A percentile compares a stretch with the other conserved stretches of the same genome.
These are phyloP conservation scores for Aspergillus cristatus DNA, from an alignment of 495 filamentous ascomycete genomes.

Conservation along the genomic window DNA sequence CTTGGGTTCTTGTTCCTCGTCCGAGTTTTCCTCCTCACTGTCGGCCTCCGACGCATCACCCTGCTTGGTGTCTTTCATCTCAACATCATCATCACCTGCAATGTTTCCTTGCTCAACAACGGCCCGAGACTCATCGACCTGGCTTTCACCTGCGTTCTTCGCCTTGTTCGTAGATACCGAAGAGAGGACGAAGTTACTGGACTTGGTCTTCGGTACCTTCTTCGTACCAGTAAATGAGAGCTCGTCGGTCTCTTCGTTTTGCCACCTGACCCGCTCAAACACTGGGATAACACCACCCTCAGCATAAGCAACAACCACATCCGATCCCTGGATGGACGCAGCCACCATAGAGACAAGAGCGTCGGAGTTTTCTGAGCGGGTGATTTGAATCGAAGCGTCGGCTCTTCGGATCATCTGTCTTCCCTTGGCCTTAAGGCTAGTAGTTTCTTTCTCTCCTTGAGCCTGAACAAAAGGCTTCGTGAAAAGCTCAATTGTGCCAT, in stretches of 20 bases:
- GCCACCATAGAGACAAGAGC: conserved; percentile 37
- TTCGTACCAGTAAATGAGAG: conserved; percentile 37
- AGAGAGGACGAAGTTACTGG: conserved; percentile 26
- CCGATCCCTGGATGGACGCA: conserved; percentile 37
- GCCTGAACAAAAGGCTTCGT: conserved; percentile 41
- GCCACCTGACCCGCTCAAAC: conserved; percentile 45
- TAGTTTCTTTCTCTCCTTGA: conserved; percentile 15
- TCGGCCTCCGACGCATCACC: conserved; percentile 27
- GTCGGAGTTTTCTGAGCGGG: conserved; percentile 35
- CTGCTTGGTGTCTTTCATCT: conserved; percentile 42
- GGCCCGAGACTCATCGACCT: conserved; percentile 66
- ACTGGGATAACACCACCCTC: conserved; percentile 48
- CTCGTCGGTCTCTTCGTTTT: conserved; percentile 38
- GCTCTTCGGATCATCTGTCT: conserved; percentile 43
- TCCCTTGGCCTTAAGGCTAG: conserved; percentile 35
- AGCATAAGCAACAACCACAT: conserved; percentile 42
- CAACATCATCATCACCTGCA: conserved; percentile 36
- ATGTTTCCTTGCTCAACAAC: conserved; percentile 46
- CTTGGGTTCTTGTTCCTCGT: conserved; percentile 32
- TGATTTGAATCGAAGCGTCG: conserved; percentile 40
- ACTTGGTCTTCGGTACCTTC: conserved; percentile 39
- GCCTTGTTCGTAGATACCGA: conserved; percentile 46
- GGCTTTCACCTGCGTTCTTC: conserved; percentile 48
- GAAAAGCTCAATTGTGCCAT: conserved; percentile 50
- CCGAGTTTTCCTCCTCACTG: conserved; percentile 31